Percentiles rank a stretch among this genome's conserved stretches.
Conservation (phyloP, 2,329 filamentous ascomycete genomes). For the Stagonosporopsis rhizophila region DNA sequence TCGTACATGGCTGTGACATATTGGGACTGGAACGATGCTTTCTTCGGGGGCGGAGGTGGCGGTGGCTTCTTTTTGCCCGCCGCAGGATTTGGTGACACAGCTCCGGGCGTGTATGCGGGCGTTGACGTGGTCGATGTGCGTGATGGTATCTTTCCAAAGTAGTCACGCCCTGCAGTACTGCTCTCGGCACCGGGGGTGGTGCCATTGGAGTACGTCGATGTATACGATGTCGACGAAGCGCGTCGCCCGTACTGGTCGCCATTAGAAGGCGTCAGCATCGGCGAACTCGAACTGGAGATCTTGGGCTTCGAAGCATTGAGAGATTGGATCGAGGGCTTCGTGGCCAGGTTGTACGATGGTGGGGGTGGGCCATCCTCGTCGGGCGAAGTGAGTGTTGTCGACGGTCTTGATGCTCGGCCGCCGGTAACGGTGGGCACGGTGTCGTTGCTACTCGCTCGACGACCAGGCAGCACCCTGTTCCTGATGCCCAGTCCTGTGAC, state of each 20-base stretch:
- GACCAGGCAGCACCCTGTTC: slow-evolving; percentile 50
- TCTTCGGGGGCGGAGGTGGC: slow-evolving; percentile 72
- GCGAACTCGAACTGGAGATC: slow-evolving; percentile 46
- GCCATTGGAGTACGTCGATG: slow-evolving; percentile 40
- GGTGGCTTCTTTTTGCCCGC: slow-evolving; percentile 75
- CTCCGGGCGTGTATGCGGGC: slow-evolving; percentile 32
- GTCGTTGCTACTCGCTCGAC: slow-evolving; percentile 44
- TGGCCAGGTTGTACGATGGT: slow-evolving; percentile 38
- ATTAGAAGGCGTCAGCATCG: slow-evolving; percentile 41
- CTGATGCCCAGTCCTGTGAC: slow-evolving; percentile 57
- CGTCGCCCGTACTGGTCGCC: slow-evolving; percentile 41
- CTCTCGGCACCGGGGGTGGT: slow-evolving; percentile 16
- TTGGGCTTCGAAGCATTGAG: slow-evolving; percentile 45
- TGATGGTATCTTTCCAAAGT: slow-evolving; percentile 55
- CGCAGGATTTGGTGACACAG: slow-evolving; percentile 52
- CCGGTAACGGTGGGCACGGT: slow-evolving; percentile 41
- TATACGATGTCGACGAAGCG: slow-evolving; percentile 41
- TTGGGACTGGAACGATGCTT: slow-evolving; percentile 58
- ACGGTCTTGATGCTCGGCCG: slow-evolving; percentile 38
- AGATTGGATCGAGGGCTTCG: slow-evolving; percentile 45
- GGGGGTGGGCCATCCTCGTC: slow-evolving; percentile 37
- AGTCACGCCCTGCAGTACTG: slow-evolving; percentile 40
- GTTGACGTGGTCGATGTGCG: slow-evolving; percentile 43
- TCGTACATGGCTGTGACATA: slow-evolving; percentile 78
- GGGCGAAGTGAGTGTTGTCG: slow-evolving; percentile 33